These are phyloP conservation scores for Phialophora expanda DNA, from an alignment of 2,329 filamentous ascomycete genomes.

Conservation along the genomic window DNA sequence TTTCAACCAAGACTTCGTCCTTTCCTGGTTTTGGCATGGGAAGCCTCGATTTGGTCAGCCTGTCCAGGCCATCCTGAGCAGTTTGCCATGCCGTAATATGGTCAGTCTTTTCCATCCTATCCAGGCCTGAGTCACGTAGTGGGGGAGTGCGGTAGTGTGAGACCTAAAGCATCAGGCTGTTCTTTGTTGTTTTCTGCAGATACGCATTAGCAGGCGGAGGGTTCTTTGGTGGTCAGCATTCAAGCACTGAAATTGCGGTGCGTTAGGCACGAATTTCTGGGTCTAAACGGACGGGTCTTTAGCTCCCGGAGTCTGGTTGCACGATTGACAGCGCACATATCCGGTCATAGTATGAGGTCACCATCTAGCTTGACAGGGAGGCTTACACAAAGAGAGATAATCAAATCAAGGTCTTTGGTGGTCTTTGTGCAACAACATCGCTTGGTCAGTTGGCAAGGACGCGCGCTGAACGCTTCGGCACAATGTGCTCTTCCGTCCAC, in stretches of 20 bases:
- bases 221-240: background rate
- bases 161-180: background rate
- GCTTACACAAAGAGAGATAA: background rate
- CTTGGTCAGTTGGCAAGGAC: background rate
- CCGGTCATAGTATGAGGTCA: background rate
- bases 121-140: background rate
- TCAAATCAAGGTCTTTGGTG: background rate
- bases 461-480: background rate
- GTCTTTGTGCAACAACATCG: background rate
- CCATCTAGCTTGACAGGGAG: background rate
- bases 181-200: background rate
- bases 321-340: background rate
- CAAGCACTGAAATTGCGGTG: background rate
- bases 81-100: slow-evolving; percentile 59
- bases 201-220: background rate
- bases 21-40: slow-evolving; percentile 56
- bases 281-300: background rate
- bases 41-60: slow-evolving; percentile 54
- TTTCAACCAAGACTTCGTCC: slow-evolving; percentile 68
- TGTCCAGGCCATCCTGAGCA: slow-evolving; percentile 61
- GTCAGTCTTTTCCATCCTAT: slow-evolving; percentile 6
- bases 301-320: background rate
- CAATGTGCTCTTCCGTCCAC: background rate
- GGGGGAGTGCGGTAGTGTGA: background rate
- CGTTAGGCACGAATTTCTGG: background rate